These are phyloP conservation scores for Barnettozyma populi DNA, from an alignment of 805 yeast genomes.

Conservation along the genomic window DNA sequence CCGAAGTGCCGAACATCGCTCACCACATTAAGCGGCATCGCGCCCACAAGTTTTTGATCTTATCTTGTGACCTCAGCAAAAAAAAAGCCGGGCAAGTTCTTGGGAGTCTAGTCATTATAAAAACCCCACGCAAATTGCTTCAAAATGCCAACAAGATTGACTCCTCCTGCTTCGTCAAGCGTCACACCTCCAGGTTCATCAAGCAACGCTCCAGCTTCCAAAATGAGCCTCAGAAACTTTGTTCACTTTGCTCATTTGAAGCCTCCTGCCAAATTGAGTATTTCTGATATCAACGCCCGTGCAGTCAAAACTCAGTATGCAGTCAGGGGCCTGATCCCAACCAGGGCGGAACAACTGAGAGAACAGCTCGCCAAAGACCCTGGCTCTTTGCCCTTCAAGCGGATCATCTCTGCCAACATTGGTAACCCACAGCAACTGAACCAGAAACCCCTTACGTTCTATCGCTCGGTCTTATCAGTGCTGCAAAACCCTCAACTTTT, in stretches of 20 bases:
- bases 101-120: neutral
- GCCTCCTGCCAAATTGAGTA: constrained; percentile 33
- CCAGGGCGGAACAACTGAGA: constrained; percentile 81
- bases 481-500: constrained; percentile 80
- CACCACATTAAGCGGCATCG: neutral
- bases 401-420: constrained; percentile 84
- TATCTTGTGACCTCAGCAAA: neutral
- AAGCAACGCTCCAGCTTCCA: neutral
- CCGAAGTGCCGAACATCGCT: neutral
- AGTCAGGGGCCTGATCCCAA: constrained; percentile 92
- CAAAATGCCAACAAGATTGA: neutral
- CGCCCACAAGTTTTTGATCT: neutral
- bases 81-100: neutral
- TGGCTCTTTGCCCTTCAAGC: constrained; percentile 62
- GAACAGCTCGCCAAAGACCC: constrained; percentile 48
- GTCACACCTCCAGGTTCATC: neutral
- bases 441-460: constrained; percentile 92
- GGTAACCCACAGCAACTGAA: constrained; percentile 98
- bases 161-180: neutral
- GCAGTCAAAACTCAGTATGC: constrained; percentile 91
- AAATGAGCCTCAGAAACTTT: neutral
- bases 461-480: constrained; percentile 82
- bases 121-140: neutral
- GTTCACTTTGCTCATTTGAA: constrained; percentile 10
- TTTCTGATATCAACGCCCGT: constrained; percentile 59